Percentiles rank a stretch among this genome's conserved stretches.
These are phyloP conservation scores for Bolboschoenoplectus hybrid DNA, from an alignment of 202 grass and related monocot genomes.

Conservation along the genomic window DNA sequence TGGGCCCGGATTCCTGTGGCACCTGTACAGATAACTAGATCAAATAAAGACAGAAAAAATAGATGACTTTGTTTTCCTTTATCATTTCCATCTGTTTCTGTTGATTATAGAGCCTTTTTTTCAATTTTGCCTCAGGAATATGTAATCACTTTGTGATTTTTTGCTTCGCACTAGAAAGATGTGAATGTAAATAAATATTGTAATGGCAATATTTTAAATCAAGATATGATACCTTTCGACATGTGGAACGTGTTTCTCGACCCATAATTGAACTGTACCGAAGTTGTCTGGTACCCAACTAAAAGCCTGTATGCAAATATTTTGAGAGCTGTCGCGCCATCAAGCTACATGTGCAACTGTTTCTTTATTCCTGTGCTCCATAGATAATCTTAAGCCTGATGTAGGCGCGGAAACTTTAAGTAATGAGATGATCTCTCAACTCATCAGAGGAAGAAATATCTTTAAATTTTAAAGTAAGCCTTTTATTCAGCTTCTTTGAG, in stretches of 20 bases:
- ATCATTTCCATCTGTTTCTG: not conserved
- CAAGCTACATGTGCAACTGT: not conserved
- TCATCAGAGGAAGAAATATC: too few relatives aligned
- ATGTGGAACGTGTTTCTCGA: not conserved
- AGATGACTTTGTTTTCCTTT: slow-evolving; percentile 44
- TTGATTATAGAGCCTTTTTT: not conserved
- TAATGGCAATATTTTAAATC: not conserved
- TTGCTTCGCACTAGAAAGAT: not conserved
- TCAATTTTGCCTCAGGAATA: not conserved
- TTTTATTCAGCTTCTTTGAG: not conserved
- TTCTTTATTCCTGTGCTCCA: not conserved
- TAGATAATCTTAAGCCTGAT: not conserved
- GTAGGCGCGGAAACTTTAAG: not conserved
- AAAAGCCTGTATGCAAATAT: not conserved
- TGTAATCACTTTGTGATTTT: not conserved
- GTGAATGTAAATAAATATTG: slow-evolving; percentile 30
- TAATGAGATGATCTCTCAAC: not conserved
- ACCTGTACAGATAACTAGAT: slow-evolving; percentile 72
- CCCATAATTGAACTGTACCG: not conserved
- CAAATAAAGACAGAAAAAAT: slow-evolving; percentile 63
- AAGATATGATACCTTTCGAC: not conserved
- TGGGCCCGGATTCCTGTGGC: slow-evolving; percentile 84
- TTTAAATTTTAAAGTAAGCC: not conserved
- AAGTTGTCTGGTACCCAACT: slow-evolving; percentile 3
- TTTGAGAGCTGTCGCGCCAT: not conserved